Percentiles rank a stretch among this genome's conserved stretches.
Evolutionary conservation across 2,329 filamentous ascomycete species (phyloP).

Genomic region (Penicillium crustosum): DNA sequence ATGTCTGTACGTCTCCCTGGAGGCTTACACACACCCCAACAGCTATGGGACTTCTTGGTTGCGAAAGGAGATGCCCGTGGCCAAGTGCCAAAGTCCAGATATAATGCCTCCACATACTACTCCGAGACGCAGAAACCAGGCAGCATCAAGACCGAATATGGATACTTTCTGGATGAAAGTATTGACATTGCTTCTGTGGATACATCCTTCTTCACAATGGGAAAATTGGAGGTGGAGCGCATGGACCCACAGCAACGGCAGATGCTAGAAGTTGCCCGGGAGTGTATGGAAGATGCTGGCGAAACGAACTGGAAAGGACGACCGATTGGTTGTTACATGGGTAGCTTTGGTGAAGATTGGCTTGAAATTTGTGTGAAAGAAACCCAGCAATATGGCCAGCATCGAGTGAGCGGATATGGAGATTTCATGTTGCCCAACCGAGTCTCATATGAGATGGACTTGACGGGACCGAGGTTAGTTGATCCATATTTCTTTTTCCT

Average conservation of each 20-base stretch:
- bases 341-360: constrained; percentile 18
- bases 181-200: constrained; percentile 24
- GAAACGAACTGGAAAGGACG: constrained; percentile 25
- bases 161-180: constrained; percentile 26
- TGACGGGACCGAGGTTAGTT: constrained; percentile 25
- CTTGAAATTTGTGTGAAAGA: constrained; percentile 11
- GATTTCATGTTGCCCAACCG: constrained; percentile 29
- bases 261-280: constrained; percentile 29
- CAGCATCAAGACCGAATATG: constrained; percentile 1
- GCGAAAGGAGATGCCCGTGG: constrained; percentile 10
- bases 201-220: constrained; percentile 27
- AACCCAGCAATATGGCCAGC: constrained; percentile 3
- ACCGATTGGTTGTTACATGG: constrained; percentile 23
- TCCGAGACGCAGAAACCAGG: constrained; percentile 15
- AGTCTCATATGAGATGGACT: constrained; percentile 29
- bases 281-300: constrained; percentile 30
- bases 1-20: constrained; percentile 20
- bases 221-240: constrained; percentile 15
- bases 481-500: neutral
- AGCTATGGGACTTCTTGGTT: constrained; percentile 18
- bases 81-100: constrained; percentile 24
- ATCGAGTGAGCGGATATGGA: constrained; percentile 20
- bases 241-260: constrained; percentile 32
- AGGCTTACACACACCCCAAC: constrained; percentile 11
- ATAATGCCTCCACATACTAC: constrained; percentile 23